Evolutionary conservation across 2,329 filamentous ascomycete species (phyloP), one percentile per base, ranked within the genome.

Genomic region (Ceratocystis diversiconidia): DNA sequence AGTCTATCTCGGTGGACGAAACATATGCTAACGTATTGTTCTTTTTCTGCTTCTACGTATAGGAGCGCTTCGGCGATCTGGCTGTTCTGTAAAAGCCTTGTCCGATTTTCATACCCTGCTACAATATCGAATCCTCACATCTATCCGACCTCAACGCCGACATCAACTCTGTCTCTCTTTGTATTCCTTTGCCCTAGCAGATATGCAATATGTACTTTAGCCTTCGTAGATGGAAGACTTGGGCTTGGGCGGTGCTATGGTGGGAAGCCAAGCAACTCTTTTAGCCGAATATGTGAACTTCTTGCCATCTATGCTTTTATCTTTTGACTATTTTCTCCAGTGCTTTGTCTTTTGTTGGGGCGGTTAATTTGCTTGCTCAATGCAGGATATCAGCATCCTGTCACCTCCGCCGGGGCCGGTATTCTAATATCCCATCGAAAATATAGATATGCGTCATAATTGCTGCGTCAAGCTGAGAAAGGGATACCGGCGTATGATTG

Each of bases 31-130:
- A 50, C 55, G 48, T 25, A 3, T 25, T 36, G 1, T 36, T 12
- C 28, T 44, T 32, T 55, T 43, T 61, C 62, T 44, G 3, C 19
- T 22, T 5, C n/a, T 57, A 71, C 61, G 60, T 73, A 71, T 73
- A 97, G 92, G 94, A 99, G 85, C 95, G 92, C 85, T 99, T 97
- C 79, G 94, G 94, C 82, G 92, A 97, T 77, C 86, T 97, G 73
- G 92, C 94, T 73, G 80, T 95, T 73, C 82, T 97, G 77, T 99
- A 96, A 85, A 84, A 76, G 73, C 73, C 69, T 71, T 69, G 36
- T 5, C 36, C 36, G 36, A 41, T 41, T 41, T 41, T 12, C 36
- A 41, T 41, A 41, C 36, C 36, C 8, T 41, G 65, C 17, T 10
- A 28, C 55, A 44, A 60, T 12, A 55, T 30, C 65, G 55, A 67